Percentiles rank a stretch among this genome's conserved stretches.
Conservation (phyloP, 1,139 yeast genomes). For the Arxiozyma bovina region DNA sequence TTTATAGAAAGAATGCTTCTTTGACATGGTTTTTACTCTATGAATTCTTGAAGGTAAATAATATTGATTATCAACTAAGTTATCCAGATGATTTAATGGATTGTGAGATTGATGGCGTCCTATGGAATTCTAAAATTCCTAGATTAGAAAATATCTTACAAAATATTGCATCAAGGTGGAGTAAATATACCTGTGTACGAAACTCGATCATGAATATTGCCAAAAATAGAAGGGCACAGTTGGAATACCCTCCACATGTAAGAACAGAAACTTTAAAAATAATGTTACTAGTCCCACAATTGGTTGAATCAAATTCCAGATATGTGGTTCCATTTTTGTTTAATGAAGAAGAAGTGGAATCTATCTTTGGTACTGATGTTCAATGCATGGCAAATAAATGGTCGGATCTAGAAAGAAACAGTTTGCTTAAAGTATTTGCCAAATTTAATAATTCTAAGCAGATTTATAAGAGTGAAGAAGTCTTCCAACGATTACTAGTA, state of each 20-base stretch:
- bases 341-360: slow-evolving; percentile 27
- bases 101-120: slow-evolving; percentile 8
- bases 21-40: slow-evolving; percentile 51
- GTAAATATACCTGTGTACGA: slow-evolving; percentile 23
- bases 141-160: slow-evolving; percentile 33
- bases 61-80: slow-evolving; percentile 11
- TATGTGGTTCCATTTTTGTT: slow-evolving; percentile 51
- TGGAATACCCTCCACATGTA: slow-evolving; percentile 26
- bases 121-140: slow-evolving; percentile 31
- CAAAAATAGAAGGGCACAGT: slow-evolving; percentile 32
- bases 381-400: slow-evolving; percentile 33
- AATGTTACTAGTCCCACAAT: slow-evolving; percentile 45
- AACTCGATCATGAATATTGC: slow-evolving; percentile 36
- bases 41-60: slow-evolving; percentile 31
- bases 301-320: slow-evolving; percentile 57
- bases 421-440: slow-evolving; percentile 52
- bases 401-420: slow-evolving; percentile 54
- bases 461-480: slow-evolving; percentile 42
- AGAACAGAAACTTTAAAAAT: slow-evolving; percentile 33
- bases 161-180: slow-evolving; percentile 24
- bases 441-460: slow-evolving; percentile 57
- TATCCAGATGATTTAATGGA: slow-evolving; percentile 16
- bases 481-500: slow-evolving; percentile 46
- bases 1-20: slow-evolving; percentile 38
- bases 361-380: slow-evolving; percentile 21